phyloP scores from a whole-genome alignment of 2,329 filamentous ascomycete genomes.

The Helminthosporium solani region DNA sequence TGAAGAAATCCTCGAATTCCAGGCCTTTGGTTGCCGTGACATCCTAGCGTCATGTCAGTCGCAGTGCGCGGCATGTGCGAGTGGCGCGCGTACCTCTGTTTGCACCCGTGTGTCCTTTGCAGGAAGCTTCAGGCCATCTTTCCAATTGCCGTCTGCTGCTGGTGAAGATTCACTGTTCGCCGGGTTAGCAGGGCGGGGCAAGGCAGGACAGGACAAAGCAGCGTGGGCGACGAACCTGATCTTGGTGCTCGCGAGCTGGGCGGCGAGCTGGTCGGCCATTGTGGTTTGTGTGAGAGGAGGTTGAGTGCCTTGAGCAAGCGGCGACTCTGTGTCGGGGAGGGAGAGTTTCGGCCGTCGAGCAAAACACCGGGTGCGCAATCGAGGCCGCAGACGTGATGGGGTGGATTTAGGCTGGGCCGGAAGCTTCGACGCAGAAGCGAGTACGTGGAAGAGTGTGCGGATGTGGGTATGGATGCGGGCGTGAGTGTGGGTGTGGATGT shows the following conservation, averaged over 20 bases:
- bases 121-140: slow-evolving; percentile 69
- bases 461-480: no score
- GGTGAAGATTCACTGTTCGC: slow-evolving; percentile 48
- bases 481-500: not conserved
- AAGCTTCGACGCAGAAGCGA: not conserved
- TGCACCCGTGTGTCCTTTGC: slow-evolving; percentile 75
- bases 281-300: slow-evolving; percentile 20
- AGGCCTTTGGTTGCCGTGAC: slow-evolving; percentile 97
- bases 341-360: not conserved
- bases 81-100: slow-evolving; percentile 63
- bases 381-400: no score
- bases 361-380: no score
- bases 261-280: slow-evolving; percentile 55
- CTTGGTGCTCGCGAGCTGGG: slow-evolving; percentile 58
- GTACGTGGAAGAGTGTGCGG: not conserved
- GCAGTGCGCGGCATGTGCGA: not conserved
- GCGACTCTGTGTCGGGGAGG: not conserved
- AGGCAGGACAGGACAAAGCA: no score
- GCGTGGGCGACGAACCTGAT: slow-evolving; percentile 48
- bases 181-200: slow-evolving; percentile 16
- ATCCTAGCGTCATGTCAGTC: slow-evolving; percentile 61
- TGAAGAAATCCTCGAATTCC: slow-evolving; percentile 95
- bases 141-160: slow-evolving; percentile 66
- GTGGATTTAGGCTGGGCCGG: not conserved
- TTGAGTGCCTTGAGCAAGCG: slow-evolving; percentile 1